Base-by-base conservation (phyloP, 495 filamentous ascomycete species). In the Penicillium diatomitis region DNA sequence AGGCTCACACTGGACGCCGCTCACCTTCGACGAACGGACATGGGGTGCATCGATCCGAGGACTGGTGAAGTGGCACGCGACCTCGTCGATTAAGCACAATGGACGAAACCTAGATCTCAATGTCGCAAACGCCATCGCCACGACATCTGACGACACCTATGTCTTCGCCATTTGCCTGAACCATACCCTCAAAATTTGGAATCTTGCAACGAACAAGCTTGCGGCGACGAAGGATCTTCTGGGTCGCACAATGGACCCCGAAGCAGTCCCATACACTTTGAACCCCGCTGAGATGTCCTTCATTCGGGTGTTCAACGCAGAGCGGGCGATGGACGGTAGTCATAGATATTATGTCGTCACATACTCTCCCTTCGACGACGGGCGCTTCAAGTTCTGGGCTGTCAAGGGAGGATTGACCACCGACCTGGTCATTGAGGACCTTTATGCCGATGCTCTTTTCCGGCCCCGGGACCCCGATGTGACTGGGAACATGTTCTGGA, bases 381-480 rank as follows among this genome's bases (percentile, higher is more conserved):
- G 88, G 28, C 82, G 89, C 54, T 96, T 99, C 78, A 97, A 96
- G 66, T 90, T 99, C 66, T 99, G 90, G 88, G 82, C 78, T 44
- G 76, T 90, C 3, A 75, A 76, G 48, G 79, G 83, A 10, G 77
- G 82, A 30, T 72, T 82, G 38, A 76, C 76, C 32, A 78, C 78
- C 12, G 75, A 74, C 5, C 61, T 87, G 6, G 77, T 81, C 7
- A 73, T 95, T 11, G 72, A 76, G 45, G 90, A 95, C 58, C 64
- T 87, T 27, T 87, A 82, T 46, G 73, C 85, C 0, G 73, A 77
- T 27, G 46, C 66, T 8, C 62, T 65, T 4, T 73, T 99, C 30
- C 69, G 81, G 38, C 88, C 94, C 0, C 76, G 77, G 30, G 72
- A 84, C 41, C 81, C 82, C n/a, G 78, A 83, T 49, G 63, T 67